Base-by-base conservation (phyloP, 805 yeast genomes). In the Lipomyces japonicus region DNA sequence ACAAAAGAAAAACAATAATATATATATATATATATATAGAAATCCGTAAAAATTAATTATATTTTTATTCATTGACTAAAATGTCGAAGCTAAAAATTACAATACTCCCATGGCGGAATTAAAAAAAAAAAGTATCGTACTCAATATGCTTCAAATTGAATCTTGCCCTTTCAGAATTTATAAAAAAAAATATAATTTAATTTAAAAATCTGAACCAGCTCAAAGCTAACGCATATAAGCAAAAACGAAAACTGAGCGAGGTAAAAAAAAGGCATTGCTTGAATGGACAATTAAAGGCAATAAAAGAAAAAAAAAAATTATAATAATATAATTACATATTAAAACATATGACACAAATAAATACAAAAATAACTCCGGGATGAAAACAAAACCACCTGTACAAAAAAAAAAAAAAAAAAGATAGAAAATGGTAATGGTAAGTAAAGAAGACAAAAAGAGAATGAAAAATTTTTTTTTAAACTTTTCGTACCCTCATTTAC, bases 71-170 rank as follows among this genome's bases (percentile, higher is more conserved):
- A n/a, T n/a, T n/a, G n/a, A 34, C 5, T 18, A 14, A 18, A 23
- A 31, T 46, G 46, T 46, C 12, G 16, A 21, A 31, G 50, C 50
- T 26, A 41, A 46, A 41, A 46, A 46, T 46, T 46, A 46, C 50
- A 46, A 25, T 23, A n/a, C 42, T 32, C 34, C 50, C 48, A 44
- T 28, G 26, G 9, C 21, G 18, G n/a, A 21, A 14, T 18, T 4
- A 14, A 5, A 18, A 40, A 16, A 6, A 22, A 36, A 37, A 36
- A 37, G 44, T 34, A 37, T 30, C 50, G 50, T 46, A 46, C 50
- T 46, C 50, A 46, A 45, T 41, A 46, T 18, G 44, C 44, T 26
- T 10, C 18, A 31, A n/a, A 18, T n/a, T 46, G 22, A 23, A 16
- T 46, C 44, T 46, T 14, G 50, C 50, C 50, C 18, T 40, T 12